A percentile compares a stretch with the other conserved stretches of the same genome.
phyloP scores from a whole-genome alignment of 306 rosid species.

The Pterocarpus santalinus region DNA sequence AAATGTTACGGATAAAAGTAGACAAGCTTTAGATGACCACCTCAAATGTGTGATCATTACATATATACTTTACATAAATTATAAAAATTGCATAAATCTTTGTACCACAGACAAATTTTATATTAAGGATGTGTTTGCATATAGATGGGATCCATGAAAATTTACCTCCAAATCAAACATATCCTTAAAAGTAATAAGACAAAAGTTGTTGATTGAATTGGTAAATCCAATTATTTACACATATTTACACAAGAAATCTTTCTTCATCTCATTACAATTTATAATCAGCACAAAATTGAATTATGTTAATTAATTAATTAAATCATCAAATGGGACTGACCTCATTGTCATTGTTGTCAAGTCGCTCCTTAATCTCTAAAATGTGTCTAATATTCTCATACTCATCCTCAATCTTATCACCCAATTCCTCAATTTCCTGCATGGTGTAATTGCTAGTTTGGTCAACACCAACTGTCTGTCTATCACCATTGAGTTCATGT shows the following conservation, averaged over 20 bases:
- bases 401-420: conserved; percentile 31
- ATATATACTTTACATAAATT: too few relatives aligned
- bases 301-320: neutral
- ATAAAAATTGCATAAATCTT: too few relatives aligned
- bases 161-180: too few relatives aligned
- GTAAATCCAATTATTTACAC: neutral
- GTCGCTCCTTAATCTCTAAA: conserved; percentile 40
- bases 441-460: neutral
- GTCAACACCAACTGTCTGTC: neutral
- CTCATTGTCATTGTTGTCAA: conserved; percentile 10
- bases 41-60: neutral
- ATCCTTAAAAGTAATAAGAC: too few relatives aligned
- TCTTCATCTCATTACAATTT: too few relatives aligned
- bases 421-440: conserved; percentile 32
- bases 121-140: too few relatives aligned
- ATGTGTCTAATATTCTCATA: conserved; percentile 17
- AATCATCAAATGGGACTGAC: conserved; percentile 38
- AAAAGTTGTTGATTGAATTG: too few relatives aligned
- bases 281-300: neutral
- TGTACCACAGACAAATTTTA: too few relatives aligned
- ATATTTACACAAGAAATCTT: neutral
- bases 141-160: too few relatives aligned
- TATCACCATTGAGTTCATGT: neutral
- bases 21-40: neutral
- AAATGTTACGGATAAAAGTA: neutral